A percentile compares a stretch with the other conserved stretches of the same genome.
phyloP scores from a whole-genome alignment of 1,284 basidiomycete genomes.

The Austroboletus niveus region DNA sequence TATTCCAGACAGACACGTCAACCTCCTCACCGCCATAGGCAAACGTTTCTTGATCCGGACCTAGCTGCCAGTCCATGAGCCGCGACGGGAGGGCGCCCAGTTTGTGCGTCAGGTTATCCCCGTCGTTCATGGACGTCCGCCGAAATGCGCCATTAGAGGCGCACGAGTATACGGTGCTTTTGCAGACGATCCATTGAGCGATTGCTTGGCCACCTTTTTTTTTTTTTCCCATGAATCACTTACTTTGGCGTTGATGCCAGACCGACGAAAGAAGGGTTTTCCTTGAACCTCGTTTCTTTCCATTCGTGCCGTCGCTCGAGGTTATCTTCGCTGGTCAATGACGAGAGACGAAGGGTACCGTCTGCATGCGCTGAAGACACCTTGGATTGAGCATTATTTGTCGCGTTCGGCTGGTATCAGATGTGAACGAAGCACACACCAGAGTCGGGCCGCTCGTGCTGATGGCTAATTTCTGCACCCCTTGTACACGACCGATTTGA shows the following conservation, averaged over 20 bases:
- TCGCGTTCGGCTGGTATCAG: slow-evolving; percentile 8
- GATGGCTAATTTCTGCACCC: slow-evolving; percentile 41
- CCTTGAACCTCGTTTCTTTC: slow-evolving; percentile 60
- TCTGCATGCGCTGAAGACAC: slow-evolving; percentile 60
- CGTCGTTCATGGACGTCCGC: slow-evolving; percentile 37
- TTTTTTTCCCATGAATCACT: slow-evolving; percentile 3
- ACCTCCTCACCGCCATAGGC: slow-evolving; percentile 88
- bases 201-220: neutral
- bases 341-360: slow-evolving; percentile 48
- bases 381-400: slow-evolving; percentile 46
- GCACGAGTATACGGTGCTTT: slow-evolving; percentile 53
- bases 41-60: slow-evolving; percentile 54
- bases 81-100: slow-evolving; percentile 57
- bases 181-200: slow-evolving; percentile 9
- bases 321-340: slow-evolving; percentile 40
- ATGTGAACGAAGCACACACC: slow-evolving; percentile 34
- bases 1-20: slow-evolving; percentile 81
- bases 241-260: slow-evolving; percentile 43
- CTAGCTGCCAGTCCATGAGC: slow-evolving; percentile 64
- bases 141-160: slow-evolving; percentile 72
- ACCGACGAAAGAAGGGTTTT: slow-evolving; percentile 58
- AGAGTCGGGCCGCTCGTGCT: slow-evolving; percentile 32
- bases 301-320: slow-evolving; percentile 47
- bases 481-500: slow-evolving; percentile 29
- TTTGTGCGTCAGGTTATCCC: slow-evolving; percentile 24